phyloP scores from a whole-genome alignment of 2,329 filamentous ascomycete genomes.

The Microdochium paspali region DNA sequence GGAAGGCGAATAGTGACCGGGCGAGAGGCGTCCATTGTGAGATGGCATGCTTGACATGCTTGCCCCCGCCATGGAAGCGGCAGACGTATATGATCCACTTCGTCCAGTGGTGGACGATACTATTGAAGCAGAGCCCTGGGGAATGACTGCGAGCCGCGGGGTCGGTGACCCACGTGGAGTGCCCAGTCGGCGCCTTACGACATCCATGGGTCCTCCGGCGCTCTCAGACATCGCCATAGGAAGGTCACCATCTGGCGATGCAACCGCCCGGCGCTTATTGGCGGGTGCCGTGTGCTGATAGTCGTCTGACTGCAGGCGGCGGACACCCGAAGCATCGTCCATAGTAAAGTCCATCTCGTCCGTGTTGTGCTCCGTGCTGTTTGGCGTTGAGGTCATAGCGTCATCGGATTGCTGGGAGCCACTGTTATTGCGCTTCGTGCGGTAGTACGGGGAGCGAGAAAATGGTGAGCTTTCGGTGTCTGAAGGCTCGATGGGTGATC shows the following conservation, averaged over 20 bases:
- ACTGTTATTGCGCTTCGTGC: constrained; percentile 39
- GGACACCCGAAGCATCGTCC: constrained; percentile 32
- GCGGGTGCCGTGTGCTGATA: constrained; percentile 30
- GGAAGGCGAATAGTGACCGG: constrained; percentile 37
- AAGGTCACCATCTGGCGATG: constrained; percentile 39
- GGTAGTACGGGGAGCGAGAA: constrained; percentile 32
- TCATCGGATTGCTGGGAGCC: constrained; percentile 30
- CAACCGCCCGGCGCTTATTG: constrained; percentile 47
- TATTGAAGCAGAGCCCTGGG: constrained; percentile 35
- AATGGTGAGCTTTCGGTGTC: constrained; percentile 40
- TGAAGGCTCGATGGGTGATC: constrained; percentile 30
- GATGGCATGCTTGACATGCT: constrained; percentile 31
- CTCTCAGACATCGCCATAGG: constrained; percentile 6
- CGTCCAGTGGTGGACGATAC: constrained; percentile 27
- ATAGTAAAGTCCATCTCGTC: constrained; percentile 36
- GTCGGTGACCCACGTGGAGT: constrained; percentile 38
- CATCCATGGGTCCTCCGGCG: not conserved
- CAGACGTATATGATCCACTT: constrained; percentile 38
- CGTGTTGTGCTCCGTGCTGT: constrained; percentile 37
- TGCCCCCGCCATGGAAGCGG: constrained; percentile 31
- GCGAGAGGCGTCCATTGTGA: constrained; percentile 35
- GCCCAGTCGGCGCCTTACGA: not conserved
- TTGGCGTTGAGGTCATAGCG: constrained; percentile 30
- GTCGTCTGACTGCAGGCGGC: constrained; percentile 37
- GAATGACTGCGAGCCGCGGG: constrained; percentile 35